Conservation (phyloP, 441 rosid genomes). For the Cnidoscolus chayamansa region DNA sequence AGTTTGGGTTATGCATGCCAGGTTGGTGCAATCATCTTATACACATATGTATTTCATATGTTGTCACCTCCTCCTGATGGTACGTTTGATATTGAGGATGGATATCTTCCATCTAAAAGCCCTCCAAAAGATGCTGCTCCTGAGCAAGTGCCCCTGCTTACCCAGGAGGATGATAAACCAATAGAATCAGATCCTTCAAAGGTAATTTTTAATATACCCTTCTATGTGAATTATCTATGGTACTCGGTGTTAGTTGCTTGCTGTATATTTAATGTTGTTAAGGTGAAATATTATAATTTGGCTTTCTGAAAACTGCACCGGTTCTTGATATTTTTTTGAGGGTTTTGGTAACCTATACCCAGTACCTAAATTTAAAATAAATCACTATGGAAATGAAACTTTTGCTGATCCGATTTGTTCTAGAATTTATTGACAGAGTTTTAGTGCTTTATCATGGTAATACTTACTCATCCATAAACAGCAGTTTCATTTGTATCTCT, state of each 20-base stretch:
- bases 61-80: slow-evolving; percentile 94
- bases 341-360: background rate
- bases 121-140: slow-evolving; percentile 44
- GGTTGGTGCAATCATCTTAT: slow-evolving; percentile 97
- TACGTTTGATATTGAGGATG: slow-evolving; percentile 60
- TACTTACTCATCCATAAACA: slow-evolving; percentile 2
- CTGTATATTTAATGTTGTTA: background rate
- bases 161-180: slow-evolving; percentile 32
- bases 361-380: background rate
- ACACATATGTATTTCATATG: slow-evolving; percentile 92
- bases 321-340: slow-evolving; percentile 1
- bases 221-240: background rate
- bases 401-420: background rate
- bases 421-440: background rate
- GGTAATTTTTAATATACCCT: background rate
- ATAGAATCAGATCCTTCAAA: slow-evolving; percentile 33
- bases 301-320: background rate
- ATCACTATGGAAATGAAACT: background rate
- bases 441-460: slow-evolving; percentile 8
- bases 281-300: background rate
- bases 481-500: slow-evolving; percentile 10
- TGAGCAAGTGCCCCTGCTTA: slow-evolving; percentile 69
- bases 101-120: slow-evolving; percentile 48
- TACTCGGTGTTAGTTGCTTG: background rate
- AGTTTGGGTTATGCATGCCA: slow-evolving; percentile 33